Evolutionary conservation across 2,329 filamentous ascomycete genomes (phyloP).

Genomic region (Clonostachys rhizophaga): DNA sequence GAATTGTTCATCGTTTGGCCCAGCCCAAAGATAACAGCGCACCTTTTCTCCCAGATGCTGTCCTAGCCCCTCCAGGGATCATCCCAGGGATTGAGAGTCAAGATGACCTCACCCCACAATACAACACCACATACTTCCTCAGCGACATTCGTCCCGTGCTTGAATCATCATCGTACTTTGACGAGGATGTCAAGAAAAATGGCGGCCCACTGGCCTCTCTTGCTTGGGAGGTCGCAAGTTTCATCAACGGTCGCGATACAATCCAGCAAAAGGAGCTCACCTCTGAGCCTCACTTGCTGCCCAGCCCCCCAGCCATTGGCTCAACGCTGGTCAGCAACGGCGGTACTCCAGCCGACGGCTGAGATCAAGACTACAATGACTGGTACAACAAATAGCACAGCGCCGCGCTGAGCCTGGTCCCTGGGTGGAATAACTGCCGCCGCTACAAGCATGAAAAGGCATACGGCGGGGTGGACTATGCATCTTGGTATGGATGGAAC

Average conservation of each 20-base stretch:
- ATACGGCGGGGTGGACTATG: constrained; percentile 5
- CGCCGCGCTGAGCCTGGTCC: constrained; percentile 4
- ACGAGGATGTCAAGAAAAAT: constrained; percentile 1
- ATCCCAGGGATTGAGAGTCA: not conserved
- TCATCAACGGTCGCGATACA: constrained; percentile 6
- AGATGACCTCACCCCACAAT: not conserved
- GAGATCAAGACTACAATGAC: constrained; percentile 6
- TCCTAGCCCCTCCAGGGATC: not conserved
- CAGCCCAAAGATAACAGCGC: not conserved
- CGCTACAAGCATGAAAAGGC: constrained; percentile 4
- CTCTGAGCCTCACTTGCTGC: not conserved
- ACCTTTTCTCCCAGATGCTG: not conserved
- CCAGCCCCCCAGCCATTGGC: not conserved
- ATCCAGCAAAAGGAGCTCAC: not conserved
- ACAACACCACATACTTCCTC: constrained; percentile 4
- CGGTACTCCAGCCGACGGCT: constrained; percentile 3
- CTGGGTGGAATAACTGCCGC: constrained; percentile 5
- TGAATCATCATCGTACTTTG: not conserved
- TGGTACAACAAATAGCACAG: constrained; percentile 9
- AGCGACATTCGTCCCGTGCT: constrained; percentile 6
- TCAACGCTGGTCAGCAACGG: constrained; percentile 6
- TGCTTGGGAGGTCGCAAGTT: constrained; percentile 4
- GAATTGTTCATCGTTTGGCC: not conserved
- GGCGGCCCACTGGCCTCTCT: not conserved
- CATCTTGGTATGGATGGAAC: constrained; percentile 7